Evolutionary conservation across 306 rosid species (phyloP), one percentile per base, ranked within the genome.

Genomic region (Cucumis melo): DNA sequence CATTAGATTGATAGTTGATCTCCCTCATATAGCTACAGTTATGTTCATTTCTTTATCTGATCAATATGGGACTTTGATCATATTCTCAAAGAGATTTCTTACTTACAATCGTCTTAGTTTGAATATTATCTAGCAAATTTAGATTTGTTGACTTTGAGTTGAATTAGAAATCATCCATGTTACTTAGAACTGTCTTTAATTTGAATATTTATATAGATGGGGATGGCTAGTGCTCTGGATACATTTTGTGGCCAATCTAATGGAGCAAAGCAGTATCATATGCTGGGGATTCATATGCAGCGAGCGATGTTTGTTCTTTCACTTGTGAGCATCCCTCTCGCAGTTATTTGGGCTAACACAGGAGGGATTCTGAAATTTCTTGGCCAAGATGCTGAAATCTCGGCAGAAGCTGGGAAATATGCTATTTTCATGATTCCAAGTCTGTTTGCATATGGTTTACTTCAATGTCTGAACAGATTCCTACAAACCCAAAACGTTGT

Each of bases 221-320:
- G 98, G 60, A 23, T 93, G 91, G 86, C 96, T 32, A 81, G 92
- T 41, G 88, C 93, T 41, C 51, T 93, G 67, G 98, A 89, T 77
- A 89, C 98, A 13, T 88, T 91, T 39, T 91, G 93, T 32, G 97
- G 97, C 11, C 98, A 93, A 80, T 83, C 96, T 32, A 87, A 82
- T 81, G 96, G 96, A 78, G 97, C 98, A 80, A 65, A 87, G 74
- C 91, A 87, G 15, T 86, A 81, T 66, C 87, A 80, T 21, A 77
- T 87, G 90, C 54, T 91, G 80, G 95, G 97, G 0, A 81, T 89
- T 75, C 89, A 89, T 77, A 78, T 81, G 75, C 95, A 91, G 63
- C 80, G 97, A 84, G 93, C 88, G 17, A 87, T 89, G 85, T 10
- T 91, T 56, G 83, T 83, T 70, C 77, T 75, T 63, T 50, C 51